Conservation (phyloP, 352 stramenopile genomes). For the Pythium sukuiense region DNA sequence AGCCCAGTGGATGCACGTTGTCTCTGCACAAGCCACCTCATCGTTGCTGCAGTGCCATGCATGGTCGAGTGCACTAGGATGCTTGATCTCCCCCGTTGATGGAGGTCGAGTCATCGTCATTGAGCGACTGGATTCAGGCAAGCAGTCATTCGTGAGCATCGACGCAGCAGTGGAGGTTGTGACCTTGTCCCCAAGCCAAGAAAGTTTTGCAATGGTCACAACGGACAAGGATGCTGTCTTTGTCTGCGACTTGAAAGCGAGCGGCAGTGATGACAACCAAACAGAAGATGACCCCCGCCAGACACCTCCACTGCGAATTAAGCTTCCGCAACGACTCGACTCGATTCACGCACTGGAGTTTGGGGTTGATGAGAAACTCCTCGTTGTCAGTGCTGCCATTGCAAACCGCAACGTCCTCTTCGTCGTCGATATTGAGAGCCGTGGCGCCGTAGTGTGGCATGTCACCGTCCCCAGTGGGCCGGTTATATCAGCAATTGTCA, state of each 20-base stretch:
- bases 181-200: conserved; percentile 14
- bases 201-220: background rate
- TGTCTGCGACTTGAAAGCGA: conserved; percentile 4
- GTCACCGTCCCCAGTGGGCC: background rate
- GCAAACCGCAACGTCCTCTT: background rate
- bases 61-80: conserved; percentile 16
- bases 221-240: background rate
- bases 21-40: background rate
- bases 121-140: conserved; percentile 19
- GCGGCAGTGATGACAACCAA: conserved; percentile 17
- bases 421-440: conserved; percentile 16
- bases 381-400: conserved; percentile 8
- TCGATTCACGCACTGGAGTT: conserved; percentile 14
- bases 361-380: conserved; percentile 13
- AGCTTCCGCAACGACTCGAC: conserved; percentile 2
- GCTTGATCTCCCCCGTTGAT: conserved; percentile 10
- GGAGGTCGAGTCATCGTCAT: conserved; percentile 10
- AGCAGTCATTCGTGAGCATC: conserved; percentile 10
- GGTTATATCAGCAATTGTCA: conserved; percentile 7
- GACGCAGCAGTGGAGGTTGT: background rate
- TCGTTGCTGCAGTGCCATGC: background rate
- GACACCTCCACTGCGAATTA: background rate
- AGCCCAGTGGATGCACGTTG: conserved; percentile 13
- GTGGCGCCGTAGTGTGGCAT: conserved; percentile 8
- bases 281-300: background rate